Base-by-base conservation (phyloP, 2,329 filamentous ascomycete species). In the Cyphellophora attinorum region DNA sequence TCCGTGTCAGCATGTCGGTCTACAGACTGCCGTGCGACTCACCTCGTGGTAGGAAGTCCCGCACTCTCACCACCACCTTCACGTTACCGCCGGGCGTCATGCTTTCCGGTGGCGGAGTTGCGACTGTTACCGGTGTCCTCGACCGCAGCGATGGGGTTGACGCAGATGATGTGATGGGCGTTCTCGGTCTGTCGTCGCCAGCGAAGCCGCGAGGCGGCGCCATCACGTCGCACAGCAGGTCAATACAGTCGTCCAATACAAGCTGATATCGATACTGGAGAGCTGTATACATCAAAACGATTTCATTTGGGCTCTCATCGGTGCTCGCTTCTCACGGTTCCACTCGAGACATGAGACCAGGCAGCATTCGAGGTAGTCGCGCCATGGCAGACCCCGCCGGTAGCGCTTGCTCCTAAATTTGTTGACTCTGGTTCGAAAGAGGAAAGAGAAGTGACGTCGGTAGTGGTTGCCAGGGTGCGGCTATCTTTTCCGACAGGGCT, bases 41-140 rank as follows among this genome's bases (percentile, higher is more conserved):
- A 86, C 84, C 84, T 76, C 84, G 65, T 31, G 76, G 80, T 40
- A 91, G 64, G 63, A 89, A 89, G 1, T 76, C 82, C 52, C 84
- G 69, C 37, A 89, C 83, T 55, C 84, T 71, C 40, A 91, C 84
- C 18, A 89, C 84, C 17, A 91, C 84, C 49, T 77, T 73, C 40
- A 91, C 84, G 59, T 91, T 91, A 38, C 81, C 82, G 42, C 77
- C 81, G 3, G 44, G 70, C 56, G 52, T 77, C 67, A 65, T 71
- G 34, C 54, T 70, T 32, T 51, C 53, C 51, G 56, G 46, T 12
- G 44, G 42, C n/a, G 44, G 68, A 29, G 38, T 65, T 40, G 51
- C 58, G 16, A 75, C 70, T 25, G 77, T 59, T n/a, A 72, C 73
- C 33, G 74, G 74, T 62, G 85, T 80, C 54, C 77, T 74, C 25